phyloP scores from a whole-genome alignment of 2,329 filamentous ascomycete genomes.

The Beauveria sp. region DNA sequence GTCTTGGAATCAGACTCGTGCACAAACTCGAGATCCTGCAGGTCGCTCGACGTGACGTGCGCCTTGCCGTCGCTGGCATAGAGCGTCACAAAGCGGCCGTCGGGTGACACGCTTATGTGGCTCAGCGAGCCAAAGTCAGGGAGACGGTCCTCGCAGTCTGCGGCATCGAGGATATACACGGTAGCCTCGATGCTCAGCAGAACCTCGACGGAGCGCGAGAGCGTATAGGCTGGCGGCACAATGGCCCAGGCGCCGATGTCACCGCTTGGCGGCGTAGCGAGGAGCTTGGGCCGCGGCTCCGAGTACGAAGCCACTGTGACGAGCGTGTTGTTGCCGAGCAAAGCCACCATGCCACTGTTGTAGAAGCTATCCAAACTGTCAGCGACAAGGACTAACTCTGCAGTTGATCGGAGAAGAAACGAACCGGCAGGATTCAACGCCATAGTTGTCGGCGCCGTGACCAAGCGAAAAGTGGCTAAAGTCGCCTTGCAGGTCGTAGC shows the following conservation, averaged over 20 bases:
- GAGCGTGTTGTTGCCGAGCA: conserved; percentile 81
- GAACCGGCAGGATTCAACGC: conserved; percentile 73
- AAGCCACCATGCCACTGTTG: conserved; percentile 81
- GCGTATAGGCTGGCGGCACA: conserved; percentile 77
- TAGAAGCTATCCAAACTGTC: conserved; percentile 54
- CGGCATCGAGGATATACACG: conserved; percentile 78
- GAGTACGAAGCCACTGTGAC: conserved; percentile 83
- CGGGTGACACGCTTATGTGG: conserved; percentile 84
- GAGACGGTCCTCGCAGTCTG: conserved; percentile 83
- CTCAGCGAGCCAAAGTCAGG: conserved; percentile 89
- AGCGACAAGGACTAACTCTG: conserved; percentile 3
- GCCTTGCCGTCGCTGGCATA: conserved; percentile 80
- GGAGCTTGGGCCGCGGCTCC: conserved; percentile 78
- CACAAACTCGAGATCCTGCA: conserved; percentile 85
- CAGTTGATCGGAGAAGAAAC: conserved; percentile 1
- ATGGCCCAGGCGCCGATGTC: conserved; percentile 83
- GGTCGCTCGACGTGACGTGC: conserved; percentile 92
- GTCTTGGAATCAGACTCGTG: conserved; percentile 84
- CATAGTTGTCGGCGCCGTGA: conserved; percentile 79
- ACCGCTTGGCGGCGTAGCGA: conserved; percentile 70
- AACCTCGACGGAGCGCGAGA: conserved; percentile 89
- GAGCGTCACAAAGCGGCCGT: conserved; percentile 79
- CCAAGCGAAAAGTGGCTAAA: conserved; percentile 92
- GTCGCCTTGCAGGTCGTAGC: conserved; percentile 88
- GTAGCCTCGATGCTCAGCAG: conserved; percentile 79